phyloP scores from a whole-genome alignment of 1,139 yeast genomes.

The Candida sp. region DNA sequence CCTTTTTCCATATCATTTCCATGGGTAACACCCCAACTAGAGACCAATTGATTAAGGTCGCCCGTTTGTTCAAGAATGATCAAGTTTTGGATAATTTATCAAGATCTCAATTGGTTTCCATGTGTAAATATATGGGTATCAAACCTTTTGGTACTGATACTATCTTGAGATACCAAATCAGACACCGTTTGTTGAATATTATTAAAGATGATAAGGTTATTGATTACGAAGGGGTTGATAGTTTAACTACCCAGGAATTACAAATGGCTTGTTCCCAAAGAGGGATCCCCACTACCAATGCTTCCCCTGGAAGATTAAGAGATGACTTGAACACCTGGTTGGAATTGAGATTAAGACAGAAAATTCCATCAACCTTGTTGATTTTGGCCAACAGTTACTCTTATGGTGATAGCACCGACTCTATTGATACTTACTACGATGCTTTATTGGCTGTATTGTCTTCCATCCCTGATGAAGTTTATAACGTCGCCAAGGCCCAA shows the following conservation, averaged over 20 bases:
- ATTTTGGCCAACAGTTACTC: conserved; percentile 90
- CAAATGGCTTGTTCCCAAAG: conserved; percentile 91
- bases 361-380: conserved; percentile 87
- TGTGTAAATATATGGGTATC: conserved; percentile 87
- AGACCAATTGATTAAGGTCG: conserved; percentile 79
- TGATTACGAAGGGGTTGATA: conserved; percentile 90
- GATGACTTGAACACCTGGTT: conserved; percentile 87
- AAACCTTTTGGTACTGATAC: conserved; percentile 95
- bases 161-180: conserved; percentile 87
- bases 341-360: conserved; percentile 83
- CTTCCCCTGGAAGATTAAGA: conserved; percentile 77
- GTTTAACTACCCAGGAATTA: conserved; percentile 78
- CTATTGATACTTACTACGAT: conserved; percentile 71
- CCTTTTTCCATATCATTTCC: conserved; percentile 69
- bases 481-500: conserved; percentile 93
- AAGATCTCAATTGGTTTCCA: conserved; percentile 86
- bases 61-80: conserved; percentile 90
- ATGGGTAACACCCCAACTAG: conserved; percentile 64
- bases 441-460: conserved; percentile 89
- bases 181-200: conserved; percentile 87
- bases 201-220: conserved; percentile 90
- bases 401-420: conserved; percentile 70
- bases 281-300: conserved; percentile 81
- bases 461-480: conserved; percentile 94
- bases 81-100: conserved; percentile 89